These are phyloP conservation scores for Fusarium sp. DNA, from an alignment of 2,329 filamentous ascomycete species.

Conservation along the genomic window DNA sequence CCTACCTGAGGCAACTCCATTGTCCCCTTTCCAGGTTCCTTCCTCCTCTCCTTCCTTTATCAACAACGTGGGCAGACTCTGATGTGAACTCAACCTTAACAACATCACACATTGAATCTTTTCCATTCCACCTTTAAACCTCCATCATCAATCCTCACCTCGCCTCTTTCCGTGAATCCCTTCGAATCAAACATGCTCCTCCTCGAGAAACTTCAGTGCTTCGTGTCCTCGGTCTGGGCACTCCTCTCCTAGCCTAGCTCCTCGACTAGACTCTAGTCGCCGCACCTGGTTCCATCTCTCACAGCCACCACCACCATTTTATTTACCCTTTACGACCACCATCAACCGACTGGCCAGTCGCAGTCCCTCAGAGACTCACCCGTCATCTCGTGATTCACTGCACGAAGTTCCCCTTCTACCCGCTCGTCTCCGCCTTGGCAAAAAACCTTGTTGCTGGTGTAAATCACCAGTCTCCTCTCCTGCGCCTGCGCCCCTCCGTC, in stretches of 20 bases:
- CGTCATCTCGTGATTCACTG: slow-evolving; percentile 2
- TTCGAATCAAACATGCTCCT: slow-evolving; percentile 24
- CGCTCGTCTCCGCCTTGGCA: neutral
- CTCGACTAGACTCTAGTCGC: slow-evolving; percentile 18
- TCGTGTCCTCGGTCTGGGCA: slow-evolving; percentile 18
- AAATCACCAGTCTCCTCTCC: slow-evolving; percentile 27
- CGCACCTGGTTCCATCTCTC: slow-evolving; percentile 4
- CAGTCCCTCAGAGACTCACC: slow-evolving; percentile 28
- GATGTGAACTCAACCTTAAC: neutral
- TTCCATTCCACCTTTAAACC: neutral
- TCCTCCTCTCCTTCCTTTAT: slow-evolving; percentile 4
- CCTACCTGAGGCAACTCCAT: neutral
- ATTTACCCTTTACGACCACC: slow-evolving; percentile 10
- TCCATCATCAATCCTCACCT: neutral
- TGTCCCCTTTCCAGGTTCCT: slow-evolving; percentile 6
- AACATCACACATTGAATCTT: neutral
- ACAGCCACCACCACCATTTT: slow-evolving; percentile 19
- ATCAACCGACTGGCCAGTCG: slow-evolving; percentile 26
- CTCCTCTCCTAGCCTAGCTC: slow-evolving; percentile 24
- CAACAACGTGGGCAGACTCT: neutral
- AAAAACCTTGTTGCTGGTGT: slow-evolving; percentile 33
- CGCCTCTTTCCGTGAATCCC: neutral
- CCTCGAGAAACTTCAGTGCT: slow-evolving; percentile 11
- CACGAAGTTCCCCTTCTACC: neutral
- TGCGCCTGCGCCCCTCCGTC: slow-evolving; percentile 12